Conservation (phyloP, 2,329 filamentous ascomycete species). For the Penicillium sp. region DNA sequence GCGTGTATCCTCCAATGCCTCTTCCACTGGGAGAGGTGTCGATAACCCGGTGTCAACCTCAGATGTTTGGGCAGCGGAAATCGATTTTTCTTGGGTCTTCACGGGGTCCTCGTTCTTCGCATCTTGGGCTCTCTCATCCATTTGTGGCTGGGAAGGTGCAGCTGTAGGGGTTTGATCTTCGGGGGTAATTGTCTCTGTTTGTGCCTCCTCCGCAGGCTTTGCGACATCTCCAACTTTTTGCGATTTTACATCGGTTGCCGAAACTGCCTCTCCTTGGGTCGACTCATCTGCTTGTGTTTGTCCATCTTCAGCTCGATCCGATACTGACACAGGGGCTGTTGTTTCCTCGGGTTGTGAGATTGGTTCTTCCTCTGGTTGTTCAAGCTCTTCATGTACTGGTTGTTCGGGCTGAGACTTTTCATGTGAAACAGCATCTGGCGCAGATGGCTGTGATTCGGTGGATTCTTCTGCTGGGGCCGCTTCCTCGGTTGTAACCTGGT, state of each 20-base stretch:
- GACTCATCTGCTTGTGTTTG: conserved; percentile 10
- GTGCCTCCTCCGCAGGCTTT: conserved; percentile 17
- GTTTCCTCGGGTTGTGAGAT: neutral
- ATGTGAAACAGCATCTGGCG: conserved; percentile 11
- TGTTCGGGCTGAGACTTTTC: conserved; percentile 19
- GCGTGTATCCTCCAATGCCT: conserved; percentile 54
- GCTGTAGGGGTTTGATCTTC: neutral
- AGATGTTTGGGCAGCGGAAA: conserved; percentile 24
- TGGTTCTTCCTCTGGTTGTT: conserved; percentile 7
- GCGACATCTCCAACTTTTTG: conserved; percentile 16
- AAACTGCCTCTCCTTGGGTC: neutral
- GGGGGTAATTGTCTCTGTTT: neutral
- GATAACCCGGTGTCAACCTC: conserved; percentile 29
- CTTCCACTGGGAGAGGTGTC: conserved; percentile 34
- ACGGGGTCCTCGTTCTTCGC: conserved; percentile 17
- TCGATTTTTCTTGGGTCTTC: conserved; percentile 22
- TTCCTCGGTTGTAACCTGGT: conserved; percentile 27
- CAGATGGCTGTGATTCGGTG: conserved; percentile 8
- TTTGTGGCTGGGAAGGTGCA: neutral
- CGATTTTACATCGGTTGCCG: neutral
- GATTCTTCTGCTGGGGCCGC: conserved; percentile 18
- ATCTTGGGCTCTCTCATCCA: neutral
- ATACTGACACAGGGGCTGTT: neutral
- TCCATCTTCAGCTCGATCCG: conserved; percentile 11
- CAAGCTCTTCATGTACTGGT: conserved; percentile 10